Evolutionary conservation across 2,329 filamentous ascomycete species (phyloP), one percentile per base, ranked within the genome.

Genomic region (Coniosporium tulheliwenetii): DNA sequence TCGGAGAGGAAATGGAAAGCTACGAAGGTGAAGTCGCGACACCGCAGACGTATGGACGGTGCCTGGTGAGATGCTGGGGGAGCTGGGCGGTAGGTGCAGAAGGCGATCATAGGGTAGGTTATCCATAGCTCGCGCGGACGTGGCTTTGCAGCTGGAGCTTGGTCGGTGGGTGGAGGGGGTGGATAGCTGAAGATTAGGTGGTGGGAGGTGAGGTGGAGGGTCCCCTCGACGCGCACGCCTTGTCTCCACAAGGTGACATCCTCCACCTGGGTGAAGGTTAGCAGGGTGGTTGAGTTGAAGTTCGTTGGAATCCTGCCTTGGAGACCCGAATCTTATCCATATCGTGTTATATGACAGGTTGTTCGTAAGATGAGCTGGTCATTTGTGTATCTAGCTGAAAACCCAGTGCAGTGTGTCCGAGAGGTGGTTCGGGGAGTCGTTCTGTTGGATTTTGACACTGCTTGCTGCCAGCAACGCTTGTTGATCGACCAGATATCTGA

Each of bases 21-120:
- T 45, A 94, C 78, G 60, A 87, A 94, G 38, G 77, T 89, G 58
- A 98, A 96, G 66, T 98, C 91, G 43, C 89, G 82, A 56, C 87
- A 86, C 40, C 86, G 79, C 45, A 98, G 66, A 40, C 89, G 81
- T 54, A 98, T 85, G 2, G 84, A 83, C 5, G 87, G 85, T 30
- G 77, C 73, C 45, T 85, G 73, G 39, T 77, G 73, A 43, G 81
- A 81, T 10, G 70, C 67, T 5, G 75, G 70, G 13, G 82, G 79
- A 37, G 79, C 77, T 26, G 85, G 81, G 44, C 85, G 77, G 48
- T 89, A 77, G 16, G 73, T 76, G 62, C 87, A 94, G 53, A 79
- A 75, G 34, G 75, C 75, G 52, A 98, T 85, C 62, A 96, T 87
- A 16, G 89, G 87, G 60, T 87, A 98, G 12, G 91, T 87, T 41